These are phyloP conservation scores for Ophiostoma ips DNA, from an alignment of 2,329 filamentous ascomycete species.

Conservation along the genomic window DNA sequence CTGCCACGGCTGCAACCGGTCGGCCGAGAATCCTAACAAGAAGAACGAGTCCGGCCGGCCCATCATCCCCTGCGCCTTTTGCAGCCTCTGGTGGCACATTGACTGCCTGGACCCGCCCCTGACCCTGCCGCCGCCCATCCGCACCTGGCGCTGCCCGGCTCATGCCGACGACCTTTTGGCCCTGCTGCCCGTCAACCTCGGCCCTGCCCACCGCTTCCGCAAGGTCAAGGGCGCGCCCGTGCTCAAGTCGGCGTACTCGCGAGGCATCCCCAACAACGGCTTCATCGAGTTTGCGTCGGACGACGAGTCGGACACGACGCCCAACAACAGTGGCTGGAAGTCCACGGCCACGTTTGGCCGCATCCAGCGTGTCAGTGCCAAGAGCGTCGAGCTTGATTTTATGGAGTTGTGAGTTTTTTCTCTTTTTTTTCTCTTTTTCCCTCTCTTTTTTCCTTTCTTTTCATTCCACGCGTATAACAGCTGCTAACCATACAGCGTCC, in stretches of 20 bases:
- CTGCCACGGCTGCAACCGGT: slow-evolving; percentile 61
- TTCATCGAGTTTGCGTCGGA: slow-evolving; percentile 53
- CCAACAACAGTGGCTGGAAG: slow-evolving; percentile 36
- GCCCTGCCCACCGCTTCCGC: slow-evolving; percentile 46
- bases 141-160: slow-evolving; percentile 78
- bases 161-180: slow-evolving; percentile 67
- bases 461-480: too few species aligned
- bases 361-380: slow-evolving; percentile 48
- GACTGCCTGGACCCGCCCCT: slow-evolving; percentile 82
- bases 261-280: slow-evolving; percentile 58
- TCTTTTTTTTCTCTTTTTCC: background rate
- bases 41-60: slow-evolving; percentile 29
- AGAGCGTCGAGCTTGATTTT: slow-evolving; percentile 58
- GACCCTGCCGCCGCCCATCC: slow-evolving; percentile 60
- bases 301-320: slow-evolving; percentile 41
- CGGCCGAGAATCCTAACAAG: slow-evolving; percentile 31
- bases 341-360: slow-evolving; percentile 49
- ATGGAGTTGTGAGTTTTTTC: slow-evolving; percentile 41
- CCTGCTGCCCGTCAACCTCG: slow-evolving; percentile 40
- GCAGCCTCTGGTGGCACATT: slow-evolving; percentile 73
- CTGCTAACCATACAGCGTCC: background rate
- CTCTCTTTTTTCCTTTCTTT: background rate
- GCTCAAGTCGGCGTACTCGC: slow-evolving; percentile 39
- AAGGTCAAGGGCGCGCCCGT: slow-evolving; percentile 40
- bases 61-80: slow-evolving; percentile 79